These are phyloP conservation scores for Emericellopsis atlantica DNA, from an alignment of 2,329 filamentous ascomycete species.

Conservation along the genomic window DNA sequence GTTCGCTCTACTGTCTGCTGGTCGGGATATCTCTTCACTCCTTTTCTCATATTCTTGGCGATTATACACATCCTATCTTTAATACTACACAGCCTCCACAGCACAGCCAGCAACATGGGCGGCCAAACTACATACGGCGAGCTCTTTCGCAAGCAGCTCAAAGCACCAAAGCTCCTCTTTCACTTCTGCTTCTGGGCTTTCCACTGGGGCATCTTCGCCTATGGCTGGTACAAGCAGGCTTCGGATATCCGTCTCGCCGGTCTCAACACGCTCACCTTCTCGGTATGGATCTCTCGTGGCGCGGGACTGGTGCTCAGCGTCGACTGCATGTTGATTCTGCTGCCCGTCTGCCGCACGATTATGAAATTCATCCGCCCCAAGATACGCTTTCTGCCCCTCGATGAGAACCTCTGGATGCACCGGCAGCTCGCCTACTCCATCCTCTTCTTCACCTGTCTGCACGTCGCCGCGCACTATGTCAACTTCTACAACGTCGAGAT, in stretches of 20 bases:
- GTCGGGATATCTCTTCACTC: too few species aligned
- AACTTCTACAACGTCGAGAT: slow-evolving; percentile 97
- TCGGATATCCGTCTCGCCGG: slow-evolving; percentile 54
- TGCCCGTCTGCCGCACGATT: slow-evolving; percentile 90
- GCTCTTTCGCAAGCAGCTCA: slow-evolving; percentile 52
- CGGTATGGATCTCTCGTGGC: slow-evolving; percentile 93
- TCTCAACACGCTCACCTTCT: slow-evolving; percentile 73
- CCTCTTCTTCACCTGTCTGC: slow-evolving; percentile 68
- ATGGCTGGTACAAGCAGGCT: slow-evolving; percentile 79
- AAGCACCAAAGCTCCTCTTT: slow-evolving; percentile 60
- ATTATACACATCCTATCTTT: too few species aligned
- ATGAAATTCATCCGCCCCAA: slow-evolving; percentile 78
- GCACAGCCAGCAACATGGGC: slow-evolving; percentile 11
- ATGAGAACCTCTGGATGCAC: slow-evolving; percentile 96
- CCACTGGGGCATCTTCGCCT: slow-evolving; percentile 68
- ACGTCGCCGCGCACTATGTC: slow-evolving; percentile 78
- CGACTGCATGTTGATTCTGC: slow-evolving; percentile 75
- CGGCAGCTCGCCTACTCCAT: slow-evolving; percentile 85
- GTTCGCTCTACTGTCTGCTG: too few species aligned
- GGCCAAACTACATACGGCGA: slow-evolving; percentile 27
- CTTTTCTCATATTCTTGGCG: too few species aligned
- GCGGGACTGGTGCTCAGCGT: slow-evolving; percentile 77
- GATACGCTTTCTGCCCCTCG: slow-evolving; percentile 77
- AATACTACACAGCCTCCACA: neutral
- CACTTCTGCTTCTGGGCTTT: slow-evolving; percentile 70